phyloP scores from a whole-genome alignment of 2,329 filamentous ascomycete genomes.

The Mariannaea sp. region DNA sequence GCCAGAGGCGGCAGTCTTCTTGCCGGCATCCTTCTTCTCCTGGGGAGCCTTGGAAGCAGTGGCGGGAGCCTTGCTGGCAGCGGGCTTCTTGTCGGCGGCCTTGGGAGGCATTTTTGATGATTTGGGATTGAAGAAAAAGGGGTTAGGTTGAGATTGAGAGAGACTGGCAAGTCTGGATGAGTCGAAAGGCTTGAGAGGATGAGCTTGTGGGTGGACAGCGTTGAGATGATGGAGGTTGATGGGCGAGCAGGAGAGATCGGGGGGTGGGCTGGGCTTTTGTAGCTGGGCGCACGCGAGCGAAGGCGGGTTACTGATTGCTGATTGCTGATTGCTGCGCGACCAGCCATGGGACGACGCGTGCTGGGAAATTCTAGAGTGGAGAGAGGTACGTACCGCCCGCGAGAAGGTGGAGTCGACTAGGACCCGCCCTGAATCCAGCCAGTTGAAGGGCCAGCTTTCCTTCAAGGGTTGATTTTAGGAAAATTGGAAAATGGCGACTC shows the following conservation, averaged over 20 bases:
- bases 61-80: constrained; percentile 92
- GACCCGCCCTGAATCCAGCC: background rate
- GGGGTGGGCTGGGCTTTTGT: constrained; percentile 63
- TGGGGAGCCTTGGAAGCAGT: constrained; percentile 68
- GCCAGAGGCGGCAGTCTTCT: constrained; percentile 96
- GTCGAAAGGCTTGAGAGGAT: constrained; percentile 19
- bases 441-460: background rate
- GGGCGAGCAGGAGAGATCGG: constrained; percentile 53
- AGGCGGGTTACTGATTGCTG: constrained; percentile 66
- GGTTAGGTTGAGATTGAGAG: constrained; percentile 22
- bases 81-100: constrained; percentile 98
- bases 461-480: constrained; percentile 8
- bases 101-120: constrained; percentile 83
- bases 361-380: constrained; percentile 4
- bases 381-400: background rate
- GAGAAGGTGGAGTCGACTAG: background rate
- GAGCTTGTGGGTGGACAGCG: constrained; percentile 39
- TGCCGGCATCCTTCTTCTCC: constrained; percentile 99
- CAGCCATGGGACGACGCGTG: background rate
- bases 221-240: constrained; percentile 50
- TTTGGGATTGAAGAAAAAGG: constrained; percentile 16
- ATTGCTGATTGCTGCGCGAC: constrained; percentile 46
- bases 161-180: constrained; percentile 17
- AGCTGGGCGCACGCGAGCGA: constrained; percentile 58
- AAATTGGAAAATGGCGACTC: constrained; percentile 7